A percentile compares a stretch with the other conserved stretches of the same genome.
These are phyloP conservation scores for Misopates orontium DNA, from an alignment of 257 asterid genomes.

Conservation along the genomic window DNA sequence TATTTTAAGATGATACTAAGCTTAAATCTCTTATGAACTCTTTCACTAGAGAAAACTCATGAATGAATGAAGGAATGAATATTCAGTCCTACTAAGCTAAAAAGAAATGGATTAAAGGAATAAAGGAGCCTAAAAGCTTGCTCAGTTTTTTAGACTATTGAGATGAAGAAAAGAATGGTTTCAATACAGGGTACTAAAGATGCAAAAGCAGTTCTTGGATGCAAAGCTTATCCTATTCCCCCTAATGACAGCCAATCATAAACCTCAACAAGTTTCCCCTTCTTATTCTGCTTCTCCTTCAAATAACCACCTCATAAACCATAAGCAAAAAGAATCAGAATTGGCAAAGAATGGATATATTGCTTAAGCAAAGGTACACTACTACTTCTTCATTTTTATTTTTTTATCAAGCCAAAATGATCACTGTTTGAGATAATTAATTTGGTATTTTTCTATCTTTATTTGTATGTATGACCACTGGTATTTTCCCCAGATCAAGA, in stretches of 20 bases:
- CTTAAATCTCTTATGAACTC: no score
- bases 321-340: constrained; percentile 16
- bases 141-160: not conserved
- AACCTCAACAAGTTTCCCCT: constrained; percentile 24
- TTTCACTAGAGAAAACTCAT: no score
- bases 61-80: no score
- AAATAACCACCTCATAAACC: constrained; percentile 40
- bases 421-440: not conserved
- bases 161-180: constrained; percentile 58
- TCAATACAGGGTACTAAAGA: constrained; percentile 33
- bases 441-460: not conserved
- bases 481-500: constrained; percentile 36
- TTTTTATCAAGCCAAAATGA: no score
- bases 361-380: constrained; percentile 63
- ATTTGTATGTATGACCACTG: not conserved
- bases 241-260: constrained; percentile 30
- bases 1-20: no score
- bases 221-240: constrained; percentile 57
- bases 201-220: constrained; percentile 48
- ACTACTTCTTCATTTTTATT: not conserved
- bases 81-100: no score
- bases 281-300: constrained; percentile 44
- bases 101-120: not conserved
- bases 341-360: constrained; percentile 45
- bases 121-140: constrained; percentile 15